Conservation (phyloP, 2,329 filamentous ascomycete species). For the Achaetomium macrosporum region DNA sequence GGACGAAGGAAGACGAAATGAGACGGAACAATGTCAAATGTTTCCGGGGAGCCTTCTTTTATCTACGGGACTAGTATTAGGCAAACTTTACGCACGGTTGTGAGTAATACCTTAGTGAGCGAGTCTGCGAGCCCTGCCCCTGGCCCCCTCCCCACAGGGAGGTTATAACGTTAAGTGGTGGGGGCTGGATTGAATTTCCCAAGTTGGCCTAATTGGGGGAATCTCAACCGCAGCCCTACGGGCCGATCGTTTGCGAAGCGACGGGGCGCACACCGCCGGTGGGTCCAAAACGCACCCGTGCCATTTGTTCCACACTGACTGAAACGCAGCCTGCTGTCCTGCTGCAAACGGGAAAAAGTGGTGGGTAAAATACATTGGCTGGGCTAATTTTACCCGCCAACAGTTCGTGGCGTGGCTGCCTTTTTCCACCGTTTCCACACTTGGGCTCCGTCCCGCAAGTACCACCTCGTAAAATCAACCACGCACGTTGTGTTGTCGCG, state of each 20-base stretch:
- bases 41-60: no score
- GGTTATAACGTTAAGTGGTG: not conserved
- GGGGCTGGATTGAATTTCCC: no score
- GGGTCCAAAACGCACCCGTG: not conserved
- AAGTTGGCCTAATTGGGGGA: not conserved
- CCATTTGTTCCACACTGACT: not conserved
- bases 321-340: not conserved
- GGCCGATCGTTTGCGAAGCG: not conserved
- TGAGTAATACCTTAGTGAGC: no score
- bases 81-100: no score
- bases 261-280: slow-evolving; percentile 3
- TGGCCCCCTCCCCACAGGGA: not conserved
- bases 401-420: not conserved
- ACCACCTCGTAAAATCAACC: slow-evolving; percentile 12
- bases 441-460: not conserved
- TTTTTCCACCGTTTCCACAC: not conserved
- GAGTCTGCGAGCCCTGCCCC: no score
- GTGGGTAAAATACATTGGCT: slow-evolving; percentile 11
- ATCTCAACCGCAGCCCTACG: slow-evolving; percentile 12
- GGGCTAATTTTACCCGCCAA: slow-evolving; percentile 15
- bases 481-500: slow-evolving; percentile 1
- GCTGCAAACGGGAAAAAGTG: no score
- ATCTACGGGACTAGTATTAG: no score
- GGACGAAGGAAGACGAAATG: no score
- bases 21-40: no score